Evolutionary conservation across 1,284 basidiomycete genomes (phyloP), one percentile per base, ranked within the genome.

Genomic region (Ceratorhiza oryzae-sativae): DNA sequence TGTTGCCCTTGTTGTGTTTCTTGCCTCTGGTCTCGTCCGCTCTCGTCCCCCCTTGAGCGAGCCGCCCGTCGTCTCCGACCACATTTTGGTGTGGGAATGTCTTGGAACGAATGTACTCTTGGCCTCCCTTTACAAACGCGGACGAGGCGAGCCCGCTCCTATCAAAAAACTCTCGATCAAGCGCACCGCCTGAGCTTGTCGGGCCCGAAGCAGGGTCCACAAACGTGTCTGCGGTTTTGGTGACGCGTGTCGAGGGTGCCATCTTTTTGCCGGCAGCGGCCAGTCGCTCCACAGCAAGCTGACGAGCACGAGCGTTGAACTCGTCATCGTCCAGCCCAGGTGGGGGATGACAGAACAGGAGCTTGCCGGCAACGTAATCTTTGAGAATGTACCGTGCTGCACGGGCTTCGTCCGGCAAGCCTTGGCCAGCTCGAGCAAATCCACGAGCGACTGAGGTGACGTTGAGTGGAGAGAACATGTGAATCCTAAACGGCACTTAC

Each of bases 381-480:
- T 99, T 99, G 71, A 99, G 86, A 70, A 99, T 86, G 78, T 93
- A 93, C 73, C 97, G 89, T 13, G 97, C 94, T 0, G 97, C 90
- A 67, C 95, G 90, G 25, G 96, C 94, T 80, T 98, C 96, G 79
- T 99, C 97, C 1, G 97, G 96, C 80, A 97, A 97, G 62, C 97
- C 97, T 82, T 97, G 94, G 0, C 97, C 95, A 10, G 96, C 89
- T 58, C 97, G 89, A 76, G 91, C 93, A 81, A 93, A 97, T 30
- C 97, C 97, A 77, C 97, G 85, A n/a, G 89, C 95, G 76, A 97
- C 95, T 97, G 73, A 18, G 72, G 36, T 72, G 12, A 41, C 45
- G 49, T 68, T 48, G 13, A 70, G 25, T 42, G 13, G 30, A 34
- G 6, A 27, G 12, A 9, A 39, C 74, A 74, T 65, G 77, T 71